Percentiles rank a stretch among this genome's conserved stretches.
Evolutionary conservation across 768 basidiomycete genomes (phyloP).

Genomic region (Rubroboletus pulcherrimus): DNA sequence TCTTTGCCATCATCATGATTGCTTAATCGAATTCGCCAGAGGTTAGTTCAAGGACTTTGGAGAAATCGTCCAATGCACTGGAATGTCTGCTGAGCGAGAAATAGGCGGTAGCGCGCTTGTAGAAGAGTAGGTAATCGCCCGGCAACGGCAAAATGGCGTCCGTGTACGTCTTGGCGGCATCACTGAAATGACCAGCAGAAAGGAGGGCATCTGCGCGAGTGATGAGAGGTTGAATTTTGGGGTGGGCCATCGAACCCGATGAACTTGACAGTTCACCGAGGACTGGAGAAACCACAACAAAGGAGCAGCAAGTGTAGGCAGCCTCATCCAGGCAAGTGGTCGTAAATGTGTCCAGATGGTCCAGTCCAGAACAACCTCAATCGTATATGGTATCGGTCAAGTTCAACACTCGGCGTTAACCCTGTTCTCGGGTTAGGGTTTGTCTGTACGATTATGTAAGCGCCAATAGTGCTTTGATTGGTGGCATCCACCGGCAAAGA

Average conservation of each 20-base stretch:
- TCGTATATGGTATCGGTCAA: not conserved
- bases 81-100: too few species aligned
- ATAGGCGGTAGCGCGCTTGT: too few species aligned
- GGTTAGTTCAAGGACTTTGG: too few species aligned
- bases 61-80: too few species aligned
- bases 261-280: slow-evolving; percentile 23
- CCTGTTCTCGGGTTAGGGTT: slow-evolving; percentile 22
- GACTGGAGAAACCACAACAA: slow-evolving; percentile 24
- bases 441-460: not conserved
- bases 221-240: slow-evolving; percentile 69
- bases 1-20: slow-evolving; percentile 82
- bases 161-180: slow-evolving; percentile 75
- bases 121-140: too few species aligned
- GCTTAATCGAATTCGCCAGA: slow-evolving; percentile 76
- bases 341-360: not conserved
- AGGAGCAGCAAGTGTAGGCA: slow-evolving; percentile 22
- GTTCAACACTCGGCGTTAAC: slow-evolving; percentile 22
- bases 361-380: not conserved
- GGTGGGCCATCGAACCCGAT: slow-evolving; percentile 42
- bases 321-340: slow-evolving; percentile 18
- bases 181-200: slow-evolving; percentile 71
- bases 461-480: not conserved
- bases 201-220: slow-evolving; percentile 67
- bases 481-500: too few species aligned
- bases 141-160: slow-evolving; percentile 80